A percentile compares a stretch with the other conserved stretches of the same genome.
Evolutionary conservation across 2,329 filamentous ascomycete species (phyloP).

Genomic region (Neopestalotiopsis sp.): DNA sequence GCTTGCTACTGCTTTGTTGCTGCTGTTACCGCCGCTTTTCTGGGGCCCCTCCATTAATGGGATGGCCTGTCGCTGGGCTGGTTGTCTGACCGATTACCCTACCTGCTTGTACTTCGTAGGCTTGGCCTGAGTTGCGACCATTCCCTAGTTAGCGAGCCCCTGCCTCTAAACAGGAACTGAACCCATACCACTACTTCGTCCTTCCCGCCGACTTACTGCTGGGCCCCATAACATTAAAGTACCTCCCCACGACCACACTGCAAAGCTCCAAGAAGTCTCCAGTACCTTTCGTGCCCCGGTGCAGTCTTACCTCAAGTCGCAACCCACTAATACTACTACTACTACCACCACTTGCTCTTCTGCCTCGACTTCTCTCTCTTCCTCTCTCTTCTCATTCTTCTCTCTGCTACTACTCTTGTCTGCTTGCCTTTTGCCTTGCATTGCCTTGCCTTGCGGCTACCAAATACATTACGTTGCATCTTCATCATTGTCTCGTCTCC

Average conservation of each 20-base stretch:
- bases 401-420: neutral
- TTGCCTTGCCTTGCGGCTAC: neutral
- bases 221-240: neutral
- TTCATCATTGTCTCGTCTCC: neutral
- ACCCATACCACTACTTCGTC: neutral
- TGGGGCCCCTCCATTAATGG: constrained; percentile 1
- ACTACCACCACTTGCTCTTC: neutral
- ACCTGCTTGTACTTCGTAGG: neutral
- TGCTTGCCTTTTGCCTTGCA: neutral
- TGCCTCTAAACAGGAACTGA: neutral
- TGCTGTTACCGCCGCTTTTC: neutral
- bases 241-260: neutral
- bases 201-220: neutral
- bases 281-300: neutral
- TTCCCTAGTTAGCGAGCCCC: neutral
- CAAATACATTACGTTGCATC: neutral
- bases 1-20: neutral
- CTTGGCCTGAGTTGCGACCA: neutral
- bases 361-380: neutral
- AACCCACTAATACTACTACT: neutral
- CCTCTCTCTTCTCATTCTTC: neutral
- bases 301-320: neutral
- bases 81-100: neutral
- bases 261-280: neutral
- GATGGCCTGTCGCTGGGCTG: neutral